Evolutionary conservation across 2,329 filamentous ascomycete genomes (phyloP).

Genomic region (Podosphaera fusca): DNA sequence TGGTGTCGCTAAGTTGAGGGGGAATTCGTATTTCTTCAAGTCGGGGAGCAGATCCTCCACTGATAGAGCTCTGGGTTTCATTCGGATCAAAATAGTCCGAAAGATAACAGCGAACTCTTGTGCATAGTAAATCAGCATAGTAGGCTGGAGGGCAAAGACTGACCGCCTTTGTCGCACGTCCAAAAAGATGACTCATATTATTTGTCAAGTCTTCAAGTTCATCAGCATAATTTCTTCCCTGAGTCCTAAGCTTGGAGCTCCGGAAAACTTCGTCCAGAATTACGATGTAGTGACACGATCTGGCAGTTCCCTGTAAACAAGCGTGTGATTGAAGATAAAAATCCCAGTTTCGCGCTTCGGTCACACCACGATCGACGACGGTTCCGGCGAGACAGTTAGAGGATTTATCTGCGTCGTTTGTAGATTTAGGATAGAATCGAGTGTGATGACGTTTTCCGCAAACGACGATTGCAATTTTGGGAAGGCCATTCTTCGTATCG

Average conservation of each 20-base stretch:
- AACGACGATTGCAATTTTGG: constrained; percentile 47
- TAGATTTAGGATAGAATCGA: constrained; percentile 50
- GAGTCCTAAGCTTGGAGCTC: constrained; percentile 5
- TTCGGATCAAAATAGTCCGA: constrained; percentile 29
- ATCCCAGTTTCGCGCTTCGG: constrained; percentile 50
- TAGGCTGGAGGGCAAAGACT: constrained; percentile 70
- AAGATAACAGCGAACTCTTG: constrained; percentile 50
- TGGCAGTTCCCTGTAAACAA: constrained; percentile 60
- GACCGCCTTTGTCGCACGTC: constrained; percentile 62
- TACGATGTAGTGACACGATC: constrained; percentile 62
- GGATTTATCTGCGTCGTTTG: constrained; percentile 25
- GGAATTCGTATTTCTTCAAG: constrained; percentile 9
- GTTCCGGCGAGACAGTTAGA: constrained; percentile 51
- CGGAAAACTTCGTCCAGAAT: constrained; percentile 43
- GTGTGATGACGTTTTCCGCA: constrained; percentile 76
- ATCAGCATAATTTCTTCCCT: constrained; percentile 27
- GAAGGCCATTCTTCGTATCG: constrained; percentile 22
- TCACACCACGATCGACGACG: constrained; percentile 62
- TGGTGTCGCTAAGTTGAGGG: constrained; percentile 14
- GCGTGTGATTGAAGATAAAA: constrained; percentile 66
- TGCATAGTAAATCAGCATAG: constrained; percentile 68
- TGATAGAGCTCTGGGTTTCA: background rate
- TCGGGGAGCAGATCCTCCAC: background rate
- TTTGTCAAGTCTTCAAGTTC: constrained; percentile 49
- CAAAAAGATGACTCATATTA: constrained; percentile 58